Base-by-base conservation (phyloP, 2,329 filamentous ascomycete genomes). In the Aureobasidium subglaciale region DNA sequence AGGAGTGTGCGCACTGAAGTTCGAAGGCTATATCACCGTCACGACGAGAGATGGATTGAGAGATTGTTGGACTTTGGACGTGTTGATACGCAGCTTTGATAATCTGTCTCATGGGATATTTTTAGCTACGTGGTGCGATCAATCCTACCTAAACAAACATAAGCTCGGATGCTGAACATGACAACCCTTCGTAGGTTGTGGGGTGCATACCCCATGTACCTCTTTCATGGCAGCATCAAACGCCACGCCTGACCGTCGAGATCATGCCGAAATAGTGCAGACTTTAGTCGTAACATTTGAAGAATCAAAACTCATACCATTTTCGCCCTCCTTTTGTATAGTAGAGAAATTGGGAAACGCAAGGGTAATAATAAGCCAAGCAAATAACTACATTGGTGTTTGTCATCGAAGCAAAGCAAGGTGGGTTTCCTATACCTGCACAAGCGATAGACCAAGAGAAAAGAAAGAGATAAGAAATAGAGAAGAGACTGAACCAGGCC, bases 251-350 rank as follows among this genome's bases (percentile, higher is more conserved):
- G 40, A 15, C 24, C 15, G 24, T 2, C 35, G 2, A 29, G 15
- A 27, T 15, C 46, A 38, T 32, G 13, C 15, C 24, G 18, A 32
- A 16, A 42, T 13, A 34, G 22, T 2, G 13, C 27, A 25, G 16
- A 25, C 49, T 18, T n/a, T n/a, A n/a, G n/a, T n/a, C n/a, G n/a
- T n/a, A 42, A 42, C 49, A 42, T 53, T 42, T 11, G 29, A 40
- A 35, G 8, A 52, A 40, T 52, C 35, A 27, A 42, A 52, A 53
- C 37, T 53, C 37, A 42, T 53, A 53, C 49, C 35, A 53, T 53
- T 53, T 42, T 53, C 15, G 49, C 49, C 49, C 49, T 53, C 49
- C 49, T 53, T 41, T 42, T 41, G 49, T 37, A 27, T 42, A 53
- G 37, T 53, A 45, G n/a, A 55, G 15, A 55, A 45, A 43, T 27